Evolutionary conservation across 495 filamentous ascomycete genomes (phyloP), one percentile per base, ranked within the genome.

Genomic region (Aspergillus sparsus): DNA sequence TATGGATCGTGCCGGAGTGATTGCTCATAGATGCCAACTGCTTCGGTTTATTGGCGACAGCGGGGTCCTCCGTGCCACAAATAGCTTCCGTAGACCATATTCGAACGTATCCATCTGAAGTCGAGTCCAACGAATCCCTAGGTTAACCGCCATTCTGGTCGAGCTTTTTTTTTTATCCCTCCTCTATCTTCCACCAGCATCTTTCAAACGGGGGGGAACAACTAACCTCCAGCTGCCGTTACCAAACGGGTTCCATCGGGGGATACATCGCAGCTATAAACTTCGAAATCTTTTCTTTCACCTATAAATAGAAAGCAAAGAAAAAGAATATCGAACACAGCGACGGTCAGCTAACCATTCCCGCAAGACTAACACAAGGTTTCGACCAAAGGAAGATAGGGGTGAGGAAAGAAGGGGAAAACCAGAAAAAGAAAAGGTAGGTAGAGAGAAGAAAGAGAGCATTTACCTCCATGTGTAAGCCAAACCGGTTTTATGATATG

Each of bases 11-110:
- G 41, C 94, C 94, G 6, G 95, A 92, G 73, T 99, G 94, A 65
- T 97, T 91, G 84, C 92, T 96, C 86, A 99, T 90, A 61, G 93
- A 93, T 65, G 93, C 96, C 53, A 99, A 83, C 75, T 99, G 94
- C 67, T 90, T 91, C 21, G 94, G 95, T 67, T 93, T 89, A 54
- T 75, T 81, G 69, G 83, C 84, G 60, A 83, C 84, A 53, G 78
- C 72, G 13, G 85, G 76, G 54, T 95, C 82, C 51, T 82, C 80
- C 53, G 90, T 86, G 60, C 90, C 89, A 74, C 88, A 87, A 67
- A 98, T 92, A 46, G 94, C 91, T 62, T 96, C 91, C 33, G 89
- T 96, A 44, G 94, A 97, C 94, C 94, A 98, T 62, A 98, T 90
- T 34, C 94, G 89, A 61, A 98, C 93, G 67, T 95, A 90, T 70